A percentile compares a stretch with the other conserved stretches of the same genome.
phyloP scores from a whole-genome alignment of 257 asterid species.

The Nicotiana attenuata region DNA sequence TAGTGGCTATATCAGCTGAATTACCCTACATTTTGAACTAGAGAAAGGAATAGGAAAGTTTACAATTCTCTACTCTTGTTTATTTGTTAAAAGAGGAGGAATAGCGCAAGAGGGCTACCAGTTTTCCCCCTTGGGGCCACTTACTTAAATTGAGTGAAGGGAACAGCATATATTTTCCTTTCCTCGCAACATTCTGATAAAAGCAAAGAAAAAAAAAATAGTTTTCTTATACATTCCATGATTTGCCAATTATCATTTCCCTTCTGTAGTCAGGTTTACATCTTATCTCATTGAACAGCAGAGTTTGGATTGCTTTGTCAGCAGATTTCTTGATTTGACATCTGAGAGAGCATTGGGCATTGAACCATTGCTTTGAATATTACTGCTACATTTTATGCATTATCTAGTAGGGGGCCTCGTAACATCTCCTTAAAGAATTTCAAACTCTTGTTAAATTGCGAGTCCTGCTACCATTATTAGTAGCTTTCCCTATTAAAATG shows the following conservation, averaged over 20 bases:
- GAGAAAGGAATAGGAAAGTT: background rate
- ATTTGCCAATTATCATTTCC: background rate
- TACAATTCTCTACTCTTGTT: background rate
- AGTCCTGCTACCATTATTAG: background rate
- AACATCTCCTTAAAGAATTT: background rate
- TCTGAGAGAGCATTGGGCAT: conserved; percentile 7
- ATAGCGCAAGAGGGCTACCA: background rate
- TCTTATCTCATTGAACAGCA: background rate
- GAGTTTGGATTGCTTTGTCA: background rate
- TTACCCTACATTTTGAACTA: background rate
- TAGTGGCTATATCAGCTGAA: background rate
- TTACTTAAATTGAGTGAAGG: background rate
- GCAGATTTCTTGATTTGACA: background rate
- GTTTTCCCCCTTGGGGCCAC: background rate
- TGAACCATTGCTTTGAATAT: background rate
- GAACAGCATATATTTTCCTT: background rate
- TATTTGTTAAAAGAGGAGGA: conserved; percentile 2
- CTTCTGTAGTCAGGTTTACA: background rate
- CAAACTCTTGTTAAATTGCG: background rate
- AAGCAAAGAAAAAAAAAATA: background rate
- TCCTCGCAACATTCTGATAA: background rate
- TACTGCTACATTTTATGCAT: background rate
- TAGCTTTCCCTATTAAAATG: background rate
- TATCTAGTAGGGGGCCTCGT: background rate
- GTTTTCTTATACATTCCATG: background rate